Base-by-base conservation (phyloP, 2,329 filamentous ascomycete genomes). In the Neurospora crassa region DNA sequence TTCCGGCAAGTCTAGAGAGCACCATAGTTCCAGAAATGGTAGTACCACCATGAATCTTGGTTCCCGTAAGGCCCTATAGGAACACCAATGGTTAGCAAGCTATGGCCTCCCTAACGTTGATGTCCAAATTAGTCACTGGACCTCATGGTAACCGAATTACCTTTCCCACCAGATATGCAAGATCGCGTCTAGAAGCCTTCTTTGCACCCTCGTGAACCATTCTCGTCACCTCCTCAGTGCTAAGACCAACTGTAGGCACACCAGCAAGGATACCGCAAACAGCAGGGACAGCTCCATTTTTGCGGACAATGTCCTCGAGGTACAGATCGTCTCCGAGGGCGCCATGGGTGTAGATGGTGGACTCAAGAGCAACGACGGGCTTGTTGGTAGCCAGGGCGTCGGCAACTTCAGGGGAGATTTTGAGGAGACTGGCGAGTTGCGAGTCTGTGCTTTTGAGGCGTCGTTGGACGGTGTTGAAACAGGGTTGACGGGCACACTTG, bases 281-380 rank as follows among this genome's bases (percentile, higher is more conserved):
- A 40, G 96, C 96, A 2, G 96, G 96, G 16, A 97, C 87, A 18
- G 87, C 93, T 47, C 96, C 96, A 80, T 94, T 88, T 53, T 86
- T 84, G 67, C 96, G 91, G 68, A 98, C 92, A 53, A 96, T 86
- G 14, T 90, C 89, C 78, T 97, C 93, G 72, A 98, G 88, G 67
- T 91, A 87, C 18, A 76, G 82, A 67, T 87, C 85, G 42, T 89
- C 87, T n/a, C 93, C 92, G 16, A 99, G 85, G 29, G 91, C 90
- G 53, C 94, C 94, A 82, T 99, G 96, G 1, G 96, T 99, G 81
- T 99, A 98, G 76, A 99, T 98, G 5, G 96, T 97, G 1, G 93
- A 94, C 81, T 99, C 96, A 5, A 99, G 86, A 18, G 95, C 96
- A 12, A 99, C 94, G 4, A 99, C 90, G 0, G 96, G 95, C 77